Evolutionary conservation across 768 basidiomycete genomes (phyloP), one percentile per base, ranked within the genome.

Genomic region (Melanogaster broomeanus): DNA sequence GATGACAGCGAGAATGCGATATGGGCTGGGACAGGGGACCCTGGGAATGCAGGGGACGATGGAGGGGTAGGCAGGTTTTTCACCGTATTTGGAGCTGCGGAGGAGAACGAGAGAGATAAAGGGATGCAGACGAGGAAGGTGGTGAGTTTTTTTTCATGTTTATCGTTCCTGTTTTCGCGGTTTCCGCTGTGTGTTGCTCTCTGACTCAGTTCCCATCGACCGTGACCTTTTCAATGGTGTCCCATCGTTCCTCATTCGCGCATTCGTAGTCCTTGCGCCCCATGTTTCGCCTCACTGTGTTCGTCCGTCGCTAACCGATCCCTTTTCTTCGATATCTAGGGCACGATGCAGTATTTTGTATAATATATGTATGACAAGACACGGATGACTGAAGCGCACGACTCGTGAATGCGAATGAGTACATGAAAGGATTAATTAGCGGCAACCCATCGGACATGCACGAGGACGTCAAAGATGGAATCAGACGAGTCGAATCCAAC

Each of bases 31-130:
- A 30, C 10, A 10, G 0, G 10, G 39, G 22, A 40, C 21, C 6
- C 18, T 3, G 6, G 39, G 12, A 22, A 11, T 8, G 22, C 19
- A 27, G 16, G n/a, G 16, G 41, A 27, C 5, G 24, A 4, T 3
- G 64, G 59, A 15, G 65, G 59, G 5, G 28, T 61, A 1, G 65
- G 76, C 52, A 77, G 83, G 60, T 72, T 75, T 52, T 97, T 97
- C 63, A 88, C 81, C 15, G 90, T 93, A 16, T 97, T 89, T 60
- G 85, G 84, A 35, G 91, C 93, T 1, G 94, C 94, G 1, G 80
- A 79, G 58, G 94, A 96, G 78, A 97, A 97, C 61, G 86, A 90
- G 63, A 75, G 85, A 53, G 93, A 96, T 70, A 80, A 84, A 61
- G 86, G 85, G 35, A 85, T 87, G 74, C 87, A 87, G 63, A 80